Conservation (phyloP, 2,329 filamentous ascomycete genomes). For the Arthrinium puccinioides region DNA sequence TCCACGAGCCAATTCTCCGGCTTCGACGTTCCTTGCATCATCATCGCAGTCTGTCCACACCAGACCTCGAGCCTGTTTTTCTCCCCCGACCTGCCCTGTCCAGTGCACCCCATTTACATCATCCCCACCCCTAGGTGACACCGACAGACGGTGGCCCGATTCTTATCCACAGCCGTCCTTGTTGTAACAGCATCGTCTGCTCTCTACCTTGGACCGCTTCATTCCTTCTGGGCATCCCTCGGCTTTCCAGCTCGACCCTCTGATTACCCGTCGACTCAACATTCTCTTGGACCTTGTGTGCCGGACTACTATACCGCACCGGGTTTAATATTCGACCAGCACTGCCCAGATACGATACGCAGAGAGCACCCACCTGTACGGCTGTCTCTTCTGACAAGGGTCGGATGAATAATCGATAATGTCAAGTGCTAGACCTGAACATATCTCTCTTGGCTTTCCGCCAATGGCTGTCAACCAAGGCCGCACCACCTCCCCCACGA, state of each 20-base stretch:
- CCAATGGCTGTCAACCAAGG: conserved; percentile 59
- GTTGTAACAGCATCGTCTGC: conserved; percentile 11
- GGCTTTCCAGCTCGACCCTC: neutral
- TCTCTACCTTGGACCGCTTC: conserved; percentile 10
- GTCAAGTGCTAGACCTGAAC: conserved; percentile 80
- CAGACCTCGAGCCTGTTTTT: too few species aligned
- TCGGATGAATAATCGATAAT: conserved; percentile 77
- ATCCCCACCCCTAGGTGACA: too few species aligned
- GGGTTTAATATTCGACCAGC: conserved; percentile 10
- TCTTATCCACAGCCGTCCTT: conserved; percentile 1
- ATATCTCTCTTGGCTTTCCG: conserved; percentile 78
- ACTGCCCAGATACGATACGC: conserved; percentile 16
- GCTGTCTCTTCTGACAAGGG: conserved; percentile 34
- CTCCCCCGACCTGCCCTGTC: too few species aligned
- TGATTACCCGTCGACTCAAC: conserved; percentile 2
- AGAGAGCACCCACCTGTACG: conserved; percentile 14
- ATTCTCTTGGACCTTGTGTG: conserved; percentile 4
- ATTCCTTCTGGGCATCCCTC: conserved; percentile 6
- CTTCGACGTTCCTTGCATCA: conserved; percentile 5
- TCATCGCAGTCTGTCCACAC: too few species aligned
- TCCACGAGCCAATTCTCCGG: conserved; percentile 1
- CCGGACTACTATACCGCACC: conserved; percentile 2
- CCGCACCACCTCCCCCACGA: conserved; percentile 72
- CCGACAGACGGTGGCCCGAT: conserved; percentile 1
- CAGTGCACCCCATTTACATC: too few species aligned